phyloP scores from a whole-genome alignment of 352 stramenopile genomes.

The Globisporangium echinulatum region DNA sequence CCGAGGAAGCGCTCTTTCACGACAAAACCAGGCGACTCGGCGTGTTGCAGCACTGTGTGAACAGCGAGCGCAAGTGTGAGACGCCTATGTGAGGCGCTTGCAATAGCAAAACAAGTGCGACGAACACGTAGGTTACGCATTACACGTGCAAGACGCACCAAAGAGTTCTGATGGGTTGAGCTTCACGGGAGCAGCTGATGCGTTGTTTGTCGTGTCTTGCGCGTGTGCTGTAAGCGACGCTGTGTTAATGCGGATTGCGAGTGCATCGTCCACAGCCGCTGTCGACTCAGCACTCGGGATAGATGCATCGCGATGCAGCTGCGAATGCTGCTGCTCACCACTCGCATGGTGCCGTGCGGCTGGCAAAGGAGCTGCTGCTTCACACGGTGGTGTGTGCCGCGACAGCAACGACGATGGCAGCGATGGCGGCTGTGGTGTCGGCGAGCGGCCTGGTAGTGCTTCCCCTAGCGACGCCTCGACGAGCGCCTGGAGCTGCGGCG shows the following conservation, averaged over 20 bases:
- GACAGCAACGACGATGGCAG: too few relatives aligned
- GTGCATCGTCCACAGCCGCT: not conserved
- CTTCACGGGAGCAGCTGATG: constrained; percentile 5
- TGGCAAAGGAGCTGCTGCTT: not conserved
- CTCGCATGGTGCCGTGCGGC: not conserved
- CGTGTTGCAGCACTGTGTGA: constrained; percentile 33
- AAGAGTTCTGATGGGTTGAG: constrained; percentile 63
- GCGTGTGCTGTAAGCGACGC: not conserved
- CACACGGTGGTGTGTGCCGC: too few relatives aligned
- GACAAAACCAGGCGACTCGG: constrained; percentile 47
- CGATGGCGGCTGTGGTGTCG: not conserved
- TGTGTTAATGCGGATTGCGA: too few relatives aligned
- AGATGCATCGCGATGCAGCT: not conserved
- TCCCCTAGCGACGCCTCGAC: constrained; percentile 54
- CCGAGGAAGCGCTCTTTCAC: constrained; percentile 48
- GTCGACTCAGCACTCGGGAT: not conserved
- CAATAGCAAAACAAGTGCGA: too few relatives aligned
- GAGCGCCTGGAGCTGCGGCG: constrained; percentile 55
- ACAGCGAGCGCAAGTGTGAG: not conserved
- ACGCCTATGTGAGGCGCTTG: too few relatives aligned
- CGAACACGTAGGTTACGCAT: not conserved
- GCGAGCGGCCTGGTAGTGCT: constrained; percentile 13
- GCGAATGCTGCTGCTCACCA: not conserved
- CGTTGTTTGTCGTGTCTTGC: not conserved
- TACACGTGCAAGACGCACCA: constrained; percentile 16